Evolutionary conservation across 495 filamentous ascomycete species (phyloP).

Genomic region (Hypomontagnella monticulosa): DNA sequence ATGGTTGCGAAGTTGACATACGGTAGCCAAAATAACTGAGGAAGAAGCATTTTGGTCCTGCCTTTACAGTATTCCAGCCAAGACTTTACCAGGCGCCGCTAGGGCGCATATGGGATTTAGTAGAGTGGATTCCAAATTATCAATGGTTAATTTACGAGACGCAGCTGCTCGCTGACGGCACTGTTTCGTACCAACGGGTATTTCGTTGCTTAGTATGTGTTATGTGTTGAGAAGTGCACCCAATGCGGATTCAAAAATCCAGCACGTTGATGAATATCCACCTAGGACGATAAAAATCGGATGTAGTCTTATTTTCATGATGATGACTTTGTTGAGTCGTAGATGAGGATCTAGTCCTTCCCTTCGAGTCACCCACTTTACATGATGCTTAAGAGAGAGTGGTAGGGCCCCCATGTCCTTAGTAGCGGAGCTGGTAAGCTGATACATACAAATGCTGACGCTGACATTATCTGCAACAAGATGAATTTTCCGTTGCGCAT

Average conservation of each 20-base stretch:
- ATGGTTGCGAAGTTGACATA: slow-evolving; percentile 26
- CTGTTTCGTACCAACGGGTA: slow-evolving; percentile 32
- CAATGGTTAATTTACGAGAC: slow-evolving; percentile 45
- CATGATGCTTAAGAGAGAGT: background rate
- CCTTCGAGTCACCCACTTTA: background rate
- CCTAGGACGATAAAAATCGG: slow-evolving; percentile 15
- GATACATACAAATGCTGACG: slow-evolving; percentile 8
- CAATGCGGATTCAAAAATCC: slow-evolving; percentile 16
- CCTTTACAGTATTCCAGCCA: slow-evolving; percentile 17
- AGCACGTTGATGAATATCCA: slow-evolving; percentile 17
- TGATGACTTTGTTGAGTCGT: too few relatives aligned
- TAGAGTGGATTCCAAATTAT: slow-evolving; percentile 26
- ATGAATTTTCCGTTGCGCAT: background rate
- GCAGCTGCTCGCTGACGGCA: slow-evolving; percentile 39
- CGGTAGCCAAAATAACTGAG: slow-evolving; percentile 13
- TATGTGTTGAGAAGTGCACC: slow-evolving; percentile 3
- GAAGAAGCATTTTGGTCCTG: slow-evolving; percentile 15
- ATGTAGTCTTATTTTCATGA: background rate
- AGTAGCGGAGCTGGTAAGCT: slow-evolving; percentile 16
- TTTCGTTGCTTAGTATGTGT: slow-evolving; percentile 28
- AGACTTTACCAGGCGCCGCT: slow-evolving; percentile 13
- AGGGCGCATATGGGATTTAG: slow-evolving; percentile 28
- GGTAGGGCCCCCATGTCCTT: background rate
- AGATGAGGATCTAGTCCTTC: background rate
- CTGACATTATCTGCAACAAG: background rate